Evolutionary conservation across 208 protist genomes (phyloP).

Genomic region (Porcisia deanei): DNA sequence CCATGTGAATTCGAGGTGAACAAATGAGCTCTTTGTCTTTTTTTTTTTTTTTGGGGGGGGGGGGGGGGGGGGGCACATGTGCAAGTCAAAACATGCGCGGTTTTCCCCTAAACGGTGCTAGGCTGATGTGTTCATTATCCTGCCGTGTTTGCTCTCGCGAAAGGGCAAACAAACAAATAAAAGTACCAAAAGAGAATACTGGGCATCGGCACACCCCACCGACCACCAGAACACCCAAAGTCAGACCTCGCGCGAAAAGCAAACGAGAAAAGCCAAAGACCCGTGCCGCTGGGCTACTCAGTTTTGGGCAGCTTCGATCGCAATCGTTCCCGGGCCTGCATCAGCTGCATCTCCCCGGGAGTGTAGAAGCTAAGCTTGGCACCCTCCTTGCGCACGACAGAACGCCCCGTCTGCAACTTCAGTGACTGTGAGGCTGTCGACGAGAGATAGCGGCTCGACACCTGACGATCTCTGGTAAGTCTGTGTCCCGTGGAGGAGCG

Average conservation of each 20-base stretch:
- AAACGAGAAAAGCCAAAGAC: not conserved
- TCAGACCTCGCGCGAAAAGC: no score
- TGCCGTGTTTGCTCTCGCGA: not conserved
- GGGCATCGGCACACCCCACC: not conserved
- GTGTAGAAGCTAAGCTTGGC: constrained; percentile 35
- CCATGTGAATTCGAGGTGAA: no score
- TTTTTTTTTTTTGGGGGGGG: no score
- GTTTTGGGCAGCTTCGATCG: constrained; percentile 23
- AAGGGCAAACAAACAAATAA: constrained; percentile 11
- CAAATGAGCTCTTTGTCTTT: no score
- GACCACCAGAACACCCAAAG: no score
- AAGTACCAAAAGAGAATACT: not conserved
- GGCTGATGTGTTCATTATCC: no score
- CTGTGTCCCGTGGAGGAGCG: constrained; percentile 4
- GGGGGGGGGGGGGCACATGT: no score
- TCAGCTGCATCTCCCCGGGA: constrained; percentile 69
- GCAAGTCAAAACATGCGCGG: no score
- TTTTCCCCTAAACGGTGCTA: no score
- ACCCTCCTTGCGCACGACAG: constrained; percentile 17
- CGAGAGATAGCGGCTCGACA: constrained; percentile 9
- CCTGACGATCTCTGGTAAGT: constrained; percentile 1
- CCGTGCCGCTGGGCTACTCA: not conserved
- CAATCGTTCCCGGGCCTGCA: constrained; percentile 60
- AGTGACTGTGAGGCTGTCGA: constrained; percentile 27
- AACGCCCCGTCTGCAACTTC: constrained; percentile 20